Evolutionary conservation across 202 grass and related monocot genomes (phyloP).

Genomic region (Digitaria exilis): DNA sequence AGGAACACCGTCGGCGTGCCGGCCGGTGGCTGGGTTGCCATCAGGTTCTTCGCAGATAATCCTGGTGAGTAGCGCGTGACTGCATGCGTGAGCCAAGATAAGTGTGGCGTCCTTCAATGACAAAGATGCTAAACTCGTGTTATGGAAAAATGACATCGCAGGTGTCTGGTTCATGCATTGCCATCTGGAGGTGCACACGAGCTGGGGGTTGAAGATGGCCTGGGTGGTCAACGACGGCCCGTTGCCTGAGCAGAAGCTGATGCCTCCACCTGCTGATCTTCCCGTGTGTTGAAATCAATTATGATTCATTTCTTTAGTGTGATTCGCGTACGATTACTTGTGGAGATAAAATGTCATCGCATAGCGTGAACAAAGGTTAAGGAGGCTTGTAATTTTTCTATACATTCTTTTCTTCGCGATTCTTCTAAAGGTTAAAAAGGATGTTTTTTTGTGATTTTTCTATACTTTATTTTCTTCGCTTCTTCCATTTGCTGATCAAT

Average conservation of each 20-base stretch:
- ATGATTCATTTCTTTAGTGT: slow-evolving; percentile 16
- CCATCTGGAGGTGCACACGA: slow-evolving; percentile 83
- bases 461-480: too few relatives aligned
- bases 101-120: neutral
- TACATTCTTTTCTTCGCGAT: neutral
- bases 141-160: slow-evolving; percentile 5
- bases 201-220: slow-evolving; percentile 90
- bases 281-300: slow-evolving; percentile 55
- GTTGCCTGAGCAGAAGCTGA: slow-evolving; percentile 75
- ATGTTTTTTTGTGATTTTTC: too few relatives aligned
- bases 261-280: slow-evolving; percentile 73
- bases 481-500: too few relatives aligned
- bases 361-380: neutral
- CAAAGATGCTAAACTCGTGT: neutral
- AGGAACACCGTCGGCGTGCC: slow-evolving; percentile 64
- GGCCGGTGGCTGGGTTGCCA: slow-evolving; percentile 59
- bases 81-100: too few relatives aligned
- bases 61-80: too few relatives aligned
- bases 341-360: neutral
- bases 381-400: neutral
- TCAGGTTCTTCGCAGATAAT: slow-evolving; percentile 65
- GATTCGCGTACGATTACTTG: neutral
- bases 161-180: slow-evolving; percentile 96
- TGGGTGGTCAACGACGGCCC: slow-evolving; percentile 76
- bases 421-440: slow-evolving; percentile 3